Evolutionary conservation across 768 basidiomycete species (phyloP), one percentile per base, ranked within the genome.

Genomic region (Rhodotorula babjevae): DNA sequence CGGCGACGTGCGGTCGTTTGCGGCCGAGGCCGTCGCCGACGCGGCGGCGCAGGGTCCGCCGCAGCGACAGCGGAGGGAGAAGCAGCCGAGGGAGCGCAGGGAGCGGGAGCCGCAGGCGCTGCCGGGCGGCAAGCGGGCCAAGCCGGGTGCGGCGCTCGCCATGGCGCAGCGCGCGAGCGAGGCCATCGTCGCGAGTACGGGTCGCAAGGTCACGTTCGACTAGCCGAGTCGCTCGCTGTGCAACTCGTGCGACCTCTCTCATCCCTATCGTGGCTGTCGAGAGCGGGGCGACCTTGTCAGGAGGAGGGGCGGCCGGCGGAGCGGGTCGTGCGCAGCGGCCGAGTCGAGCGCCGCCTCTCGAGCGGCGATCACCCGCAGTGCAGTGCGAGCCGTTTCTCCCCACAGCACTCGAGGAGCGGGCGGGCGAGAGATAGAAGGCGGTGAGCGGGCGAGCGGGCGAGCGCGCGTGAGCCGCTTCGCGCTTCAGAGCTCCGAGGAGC

Each of bases 141-240:
- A 80, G 75, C 82, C 83, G 10, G 83, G 83, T 61, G 82, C 83
- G 31, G 83, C 83, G 21, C 74, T 84, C 27, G 83, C 82, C 16
- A 81, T 79, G 77, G 83, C 83, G 31, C 82, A 83, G 77, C 67
- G 83, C 44, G 82, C 82, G 72, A 81, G 81, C 55, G 80, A 82
- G 44, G 82, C 79, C 16, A 84, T 84, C 61, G 82, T 83, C 0
- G 77, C 79, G 61, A 78, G 79, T 31, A 59, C 66, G 57, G 83
- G 83, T 29, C 74, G 78, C 71, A 84, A 83, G 81, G 81, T 81
- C 52, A 79, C 77, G 15, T 84, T 84, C 76, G 83, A 83, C 65
- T 82, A 62, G 47, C 8, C 44, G 44, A 46, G 44, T 36, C 25
- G 21, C 14, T n/a, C 19, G 47, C 0, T 11, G 18, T 36, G 29